Base-by-base conservation (phyloP, 176 grass and related monocot genomes). In the Secale cereale region DNA sequence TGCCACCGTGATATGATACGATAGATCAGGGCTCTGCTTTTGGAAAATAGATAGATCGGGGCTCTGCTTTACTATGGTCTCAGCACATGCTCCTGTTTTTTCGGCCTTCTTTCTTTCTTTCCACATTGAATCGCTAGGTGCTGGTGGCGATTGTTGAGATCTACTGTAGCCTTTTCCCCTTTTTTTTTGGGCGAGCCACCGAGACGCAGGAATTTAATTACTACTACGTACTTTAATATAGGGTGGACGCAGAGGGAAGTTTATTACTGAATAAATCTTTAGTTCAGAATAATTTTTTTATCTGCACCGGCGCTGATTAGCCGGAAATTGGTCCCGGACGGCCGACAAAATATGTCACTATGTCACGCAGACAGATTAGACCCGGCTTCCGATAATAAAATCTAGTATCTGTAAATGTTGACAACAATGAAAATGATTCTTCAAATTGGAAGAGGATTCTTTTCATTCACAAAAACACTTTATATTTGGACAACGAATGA, bases 91-190 rank as follows among this genome's bases (percentile, higher is more conserved):
- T 78, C 72, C 72, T 26, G 33, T 19, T 17, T 23, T 82, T 78
- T 68, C 29, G 41, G 72, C 72, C 23, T 59, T 70, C 28, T 28
- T 81, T 71, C 28, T 28, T 81, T 71, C 69, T 45, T 78, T 57
- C 41, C 72, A 79, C 65, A 86, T 45, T 86, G 84, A 86, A 54
- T 78, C 77, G 23, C 79, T 73, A 73, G 63, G 15, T 82, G 65
- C 52, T 78, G 54, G 19, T 73, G 57, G 14, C 36, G 33, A 71
- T 62, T 82, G 10, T 1, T 43, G 31, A 65, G 43, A 78, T 73
- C 31, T 78, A 20, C 48, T 22, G 7, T 57, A 85, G n/a, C 72
- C 40, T 10, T 60, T n/a, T 72, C 1, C 22, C 41, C 65, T 16
- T 59, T 33, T 59, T 33, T 75, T 78, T 78, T 74, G 27, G 28